Evolutionary conservation across 78 protist species (phyloP), one percentile per base, ranked within the genome.

Genomic region (Dictyostelium purpureum): DNA sequence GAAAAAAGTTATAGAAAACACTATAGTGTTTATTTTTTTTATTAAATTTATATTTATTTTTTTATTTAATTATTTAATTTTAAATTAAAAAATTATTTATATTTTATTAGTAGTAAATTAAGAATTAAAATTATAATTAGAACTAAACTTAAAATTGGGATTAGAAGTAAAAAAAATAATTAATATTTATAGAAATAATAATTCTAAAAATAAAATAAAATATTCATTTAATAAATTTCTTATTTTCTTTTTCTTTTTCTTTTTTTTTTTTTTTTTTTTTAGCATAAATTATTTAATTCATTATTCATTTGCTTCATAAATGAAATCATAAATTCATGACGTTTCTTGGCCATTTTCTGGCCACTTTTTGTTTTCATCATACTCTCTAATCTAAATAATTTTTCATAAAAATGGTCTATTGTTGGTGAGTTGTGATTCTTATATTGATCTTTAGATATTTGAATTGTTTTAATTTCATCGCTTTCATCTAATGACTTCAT

Each of bases 281-380:
- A 47, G 7, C 12, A 16, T 47, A n/a, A 19, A 61, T 61, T 61
- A 12, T 11, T 31, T 31, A 61, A 61, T 95, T 94, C 95, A 10
- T 35, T 26, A 35, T 63, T 51, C 11, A 95, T 79, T 67, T 94
- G 89, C 2, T 81, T 40, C 21, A 95, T 54, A 73, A 88, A 95
- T 9, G 28, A 42, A n/a, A 74, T 9, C 97, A 95, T 95, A 19
- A 61, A 78, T 73, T 93, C 42, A 45, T 95, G 87, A 37, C 97
- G 37, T 43, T 80, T 9, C 31, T 88, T 59, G 26, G 96, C 97
- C 65, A 96, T 26, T 59, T 16, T 0, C 33, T 54, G 35, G 12
- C 96, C 97, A n/a, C 96, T 82, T 21, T 65, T 38, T 9, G 97
- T 96, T 69, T 96, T 96, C 95, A 96, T 93, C 54, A 73, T 24